These are phyloP conservation scores for Russula brevipes DNA, from an alignment of 768 basidiomycete species.

Conservation along the genomic window DNA sequence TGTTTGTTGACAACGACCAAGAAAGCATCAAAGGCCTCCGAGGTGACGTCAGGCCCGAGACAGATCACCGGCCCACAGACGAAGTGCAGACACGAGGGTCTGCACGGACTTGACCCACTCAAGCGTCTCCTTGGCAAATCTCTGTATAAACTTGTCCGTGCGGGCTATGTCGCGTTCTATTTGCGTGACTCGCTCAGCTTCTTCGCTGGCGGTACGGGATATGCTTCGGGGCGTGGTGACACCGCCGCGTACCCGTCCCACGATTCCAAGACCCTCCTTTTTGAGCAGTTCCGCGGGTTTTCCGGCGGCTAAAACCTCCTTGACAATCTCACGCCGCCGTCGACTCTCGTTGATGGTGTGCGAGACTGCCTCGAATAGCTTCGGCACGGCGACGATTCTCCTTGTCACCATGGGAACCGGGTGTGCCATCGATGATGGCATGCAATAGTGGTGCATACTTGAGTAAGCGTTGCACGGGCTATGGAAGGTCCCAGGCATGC, in stretches of 20 bases:
- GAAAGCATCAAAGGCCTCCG: constrained; percentile 46
- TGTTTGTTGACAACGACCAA: constrained; percentile 48
- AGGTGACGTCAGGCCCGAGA: constrained; percentile 25
- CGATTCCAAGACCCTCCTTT: constrained; percentile 39
- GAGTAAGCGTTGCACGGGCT: constrained; percentile 92
- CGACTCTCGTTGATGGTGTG: no score
- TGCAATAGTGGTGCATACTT: constrained; percentile 87
- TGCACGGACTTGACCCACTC: constrained; percentile 21
- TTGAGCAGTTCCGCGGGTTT: constrained; percentile 27
- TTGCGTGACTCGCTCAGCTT: constrained; percentile 14
- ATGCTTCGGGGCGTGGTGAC: constrained; percentile 47
- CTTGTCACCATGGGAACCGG: constrained; percentile 63
- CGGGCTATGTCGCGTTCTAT: constrained; percentile 19
- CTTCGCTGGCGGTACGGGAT: constrained; percentile 41
- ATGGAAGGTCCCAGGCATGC: constrained; percentile 89
- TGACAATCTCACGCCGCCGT: constrained; percentile 71
- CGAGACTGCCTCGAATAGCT: no score
- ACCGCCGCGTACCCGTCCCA: constrained; percentile 52
- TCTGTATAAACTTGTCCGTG: constrained; percentile 11
- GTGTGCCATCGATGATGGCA: constrained; percentile 71
- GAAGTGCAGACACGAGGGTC: constrained; percentile 4
- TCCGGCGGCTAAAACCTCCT: constrained; percentile 52
- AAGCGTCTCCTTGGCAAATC: constrained; percentile 17
- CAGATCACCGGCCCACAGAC: constrained; percentile 26
- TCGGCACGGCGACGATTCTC: constrained; percentile 49